These are phyloP conservation scores for Aaosphaeria arxii DNA, from an alignment of 2,329 filamentous ascomycete genomes.

Conservation along the genomic window DNA sequence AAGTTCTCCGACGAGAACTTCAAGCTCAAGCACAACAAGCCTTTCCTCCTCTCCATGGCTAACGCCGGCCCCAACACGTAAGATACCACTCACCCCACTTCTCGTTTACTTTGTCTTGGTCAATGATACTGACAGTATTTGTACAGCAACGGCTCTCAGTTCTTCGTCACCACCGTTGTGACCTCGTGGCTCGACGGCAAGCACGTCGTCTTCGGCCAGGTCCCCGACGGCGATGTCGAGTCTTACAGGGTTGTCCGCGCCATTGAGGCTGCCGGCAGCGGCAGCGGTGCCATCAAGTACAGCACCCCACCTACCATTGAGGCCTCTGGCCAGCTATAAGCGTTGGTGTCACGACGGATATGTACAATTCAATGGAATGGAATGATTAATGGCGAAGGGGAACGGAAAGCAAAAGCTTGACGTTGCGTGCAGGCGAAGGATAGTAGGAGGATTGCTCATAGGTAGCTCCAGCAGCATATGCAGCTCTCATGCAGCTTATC, in stretches of 20 bases:
- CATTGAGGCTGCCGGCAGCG: constrained; percentile 59
- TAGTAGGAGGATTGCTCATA: constrained; percentile 4
- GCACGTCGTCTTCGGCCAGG: constrained; percentile 83
- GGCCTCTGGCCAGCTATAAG: constrained; percentile 48
- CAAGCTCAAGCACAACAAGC: constrained; percentile 66
- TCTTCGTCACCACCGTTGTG: constrained; percentile 69
- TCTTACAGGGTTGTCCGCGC: constrained; percentile 56
- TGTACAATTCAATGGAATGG: not conserved
- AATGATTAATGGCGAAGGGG: too few relatives aligned
- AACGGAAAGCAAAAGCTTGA: too few relatives aligned
- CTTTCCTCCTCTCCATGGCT: constrained; percentile 88
- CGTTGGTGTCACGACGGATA: not conserved
- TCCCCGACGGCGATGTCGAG: constrained; percentile 51
- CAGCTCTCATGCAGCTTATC: too few relatives aligned
- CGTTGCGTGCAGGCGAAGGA: not conserved
- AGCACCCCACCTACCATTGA: constrained; percentile 55
- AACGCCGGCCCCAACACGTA: constrained; percentile 93
- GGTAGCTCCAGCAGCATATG: not conserved
- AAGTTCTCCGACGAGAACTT: constrained; percentile 97
- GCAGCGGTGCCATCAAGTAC: constrained; percentile 51
- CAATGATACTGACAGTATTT: constrained; percentile 9
- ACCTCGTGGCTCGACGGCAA: constrained; percentile 71
- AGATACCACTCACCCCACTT: constrained; percentile 22
- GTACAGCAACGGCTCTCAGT: constrained; percentile 67
- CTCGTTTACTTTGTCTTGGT: not conserved